These are phyloP conservation scores for Pittosporum tobira DNA, from an alignment of 129 eudicot genomes.

Conservation along the genomic window DNA sequence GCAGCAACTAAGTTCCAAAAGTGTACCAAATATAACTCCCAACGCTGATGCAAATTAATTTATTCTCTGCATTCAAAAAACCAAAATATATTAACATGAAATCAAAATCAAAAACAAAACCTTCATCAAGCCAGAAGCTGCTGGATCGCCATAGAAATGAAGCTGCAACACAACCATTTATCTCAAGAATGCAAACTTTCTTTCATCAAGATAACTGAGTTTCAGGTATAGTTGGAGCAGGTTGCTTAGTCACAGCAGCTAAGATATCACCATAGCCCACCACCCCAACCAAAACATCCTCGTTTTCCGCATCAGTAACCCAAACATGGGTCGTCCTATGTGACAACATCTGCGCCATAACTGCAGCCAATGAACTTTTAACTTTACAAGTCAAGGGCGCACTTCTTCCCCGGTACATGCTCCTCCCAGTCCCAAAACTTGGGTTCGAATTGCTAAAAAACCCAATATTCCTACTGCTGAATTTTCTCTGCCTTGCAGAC, in stretches of 20 bases:
- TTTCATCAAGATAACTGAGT: constrained; percentile 4
- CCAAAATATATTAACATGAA: too few species aligned
- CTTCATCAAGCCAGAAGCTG: too few species aligned
- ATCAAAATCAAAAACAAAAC: too few species aligned
- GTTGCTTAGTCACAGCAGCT: constrained; percentile 59
- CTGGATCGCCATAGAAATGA: too few species aligned
- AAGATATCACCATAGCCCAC: constrained; percentile 92
- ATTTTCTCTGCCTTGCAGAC: constrained; percentile 35
- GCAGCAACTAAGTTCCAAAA: too few species aligned
- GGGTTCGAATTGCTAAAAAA: constrained; percentile 50
- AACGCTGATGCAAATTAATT: too few species aligned
- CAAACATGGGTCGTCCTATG: constrained; percentile 94
- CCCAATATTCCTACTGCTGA: constrained; percentile 81
- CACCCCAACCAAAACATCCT: constrained; percentile 66
- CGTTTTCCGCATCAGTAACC: constrained; percentile 80
- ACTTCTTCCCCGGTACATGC: constrained; percentile 90
- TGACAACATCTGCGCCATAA: constrained; percentile 96
- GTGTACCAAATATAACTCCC: too few species aligned
- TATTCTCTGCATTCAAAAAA: too few species aligned
- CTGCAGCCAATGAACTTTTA: constrained; percentile 80
- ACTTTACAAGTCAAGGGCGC: constrained; percentile 78
- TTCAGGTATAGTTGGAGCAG: constrained; percentile 16
- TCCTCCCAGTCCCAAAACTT: constrained; percentile 47
- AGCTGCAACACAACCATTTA: too few species aligned
- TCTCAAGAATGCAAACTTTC: too few species aligned